Evolutionary conservation across 2,329 filamentous ascomycete species (phyloP).

Genomic region (Pseudogymnoascus sp.): DNA sequence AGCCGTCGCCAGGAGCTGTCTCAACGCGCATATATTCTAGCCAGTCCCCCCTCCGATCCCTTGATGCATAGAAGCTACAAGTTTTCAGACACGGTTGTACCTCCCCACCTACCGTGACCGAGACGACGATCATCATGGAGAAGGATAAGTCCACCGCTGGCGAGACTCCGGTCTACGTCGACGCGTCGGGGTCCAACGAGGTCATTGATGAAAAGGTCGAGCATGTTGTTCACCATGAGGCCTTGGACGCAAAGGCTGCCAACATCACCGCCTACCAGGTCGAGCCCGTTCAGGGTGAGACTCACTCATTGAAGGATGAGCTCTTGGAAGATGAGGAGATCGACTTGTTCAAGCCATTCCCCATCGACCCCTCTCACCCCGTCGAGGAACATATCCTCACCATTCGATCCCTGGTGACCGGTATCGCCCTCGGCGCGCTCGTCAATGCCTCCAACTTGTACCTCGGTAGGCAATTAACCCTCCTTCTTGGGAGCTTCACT

Average conservation of each 20-base stretch:
- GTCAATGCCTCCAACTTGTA: slow-evolving; percentile 57
- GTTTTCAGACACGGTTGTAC: slow-evolving; percentile 3
- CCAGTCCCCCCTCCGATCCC: neutral
- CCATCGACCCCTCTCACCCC: slow-evolving; percentile 32
- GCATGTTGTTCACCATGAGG: neutral
- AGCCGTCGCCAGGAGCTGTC: neutral
- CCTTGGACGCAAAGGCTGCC: neutral
- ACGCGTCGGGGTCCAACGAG: neutral
- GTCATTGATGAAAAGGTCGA: neutral
- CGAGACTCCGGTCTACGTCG: slow-evolving; percentile 2
- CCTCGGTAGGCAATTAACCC: slow-evolving; percentile 38
- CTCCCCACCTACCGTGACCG: neutral
- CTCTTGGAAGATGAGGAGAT: slow-evolving; percentile 10
- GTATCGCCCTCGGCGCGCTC: slow-evolving; percentile 47
- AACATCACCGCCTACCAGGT: neutral
- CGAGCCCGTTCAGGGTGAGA: slow-evolving; percentile 1
- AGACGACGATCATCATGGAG: slow-evolving; percentile 4
- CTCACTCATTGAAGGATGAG: slow-evolving; percentile 14
- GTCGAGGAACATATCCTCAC: slow-evolving; percentile 45
- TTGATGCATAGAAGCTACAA: slow-evolving; percentile 6
- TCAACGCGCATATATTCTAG: slow-evolving; percentile 4
- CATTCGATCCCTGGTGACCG: slow-evolving; percentile 45
- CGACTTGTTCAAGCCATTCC: slow-evolving; percentile 29
- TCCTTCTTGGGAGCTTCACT: slow-evolving; percentile 22
- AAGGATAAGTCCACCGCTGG: neutral